Evolutionary conservation across 2,329 filamentous ascomycete genomes (phyloP).

Genomic region (Cadophora gregata): DNA sequence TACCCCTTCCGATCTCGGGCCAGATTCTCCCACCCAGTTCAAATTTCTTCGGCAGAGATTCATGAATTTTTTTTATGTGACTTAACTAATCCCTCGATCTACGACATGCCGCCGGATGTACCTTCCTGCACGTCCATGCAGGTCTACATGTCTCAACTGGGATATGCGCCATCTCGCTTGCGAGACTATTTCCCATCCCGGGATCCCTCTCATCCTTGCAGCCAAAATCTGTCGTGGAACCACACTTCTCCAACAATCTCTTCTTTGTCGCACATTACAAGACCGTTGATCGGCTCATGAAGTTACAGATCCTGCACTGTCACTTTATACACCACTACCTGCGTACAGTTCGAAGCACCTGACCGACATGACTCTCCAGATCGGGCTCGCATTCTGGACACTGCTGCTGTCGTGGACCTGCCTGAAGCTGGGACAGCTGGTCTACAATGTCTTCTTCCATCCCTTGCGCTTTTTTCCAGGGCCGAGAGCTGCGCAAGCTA

Average conservation of each 20-base stretch:
- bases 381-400: conserved; percentile 2
- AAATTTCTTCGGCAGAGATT: too few relatives aligned
- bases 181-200: background rate
- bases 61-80: too few relatives aligned
- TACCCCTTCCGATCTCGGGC: background rate
- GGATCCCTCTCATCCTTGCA: background rate
- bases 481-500: conserved; percentile 41
- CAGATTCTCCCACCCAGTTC: too few relatives aligned
- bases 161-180: conserved; percentile 2
- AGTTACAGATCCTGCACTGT: conserved; percentile 12
- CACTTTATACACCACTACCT: conserved; percentile 5
- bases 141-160: background rate
- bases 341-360: background rate
- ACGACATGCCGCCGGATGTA: background rate
- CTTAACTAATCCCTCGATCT: background rate
- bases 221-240: background rate
- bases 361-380: background rate
- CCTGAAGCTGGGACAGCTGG: background rate
- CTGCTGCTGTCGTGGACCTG: background rate
- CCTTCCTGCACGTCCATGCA: background rate
- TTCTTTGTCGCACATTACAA: conserved; percentile 2
- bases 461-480: conserved; percentile 43
- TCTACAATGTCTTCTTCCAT: conserved; percentile 38
- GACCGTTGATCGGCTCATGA: background rate
- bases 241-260: background rate